phyloP scores from a whole-genome alignment of 1,139 yeast genomes.

The Taphrina communis region DNA sequence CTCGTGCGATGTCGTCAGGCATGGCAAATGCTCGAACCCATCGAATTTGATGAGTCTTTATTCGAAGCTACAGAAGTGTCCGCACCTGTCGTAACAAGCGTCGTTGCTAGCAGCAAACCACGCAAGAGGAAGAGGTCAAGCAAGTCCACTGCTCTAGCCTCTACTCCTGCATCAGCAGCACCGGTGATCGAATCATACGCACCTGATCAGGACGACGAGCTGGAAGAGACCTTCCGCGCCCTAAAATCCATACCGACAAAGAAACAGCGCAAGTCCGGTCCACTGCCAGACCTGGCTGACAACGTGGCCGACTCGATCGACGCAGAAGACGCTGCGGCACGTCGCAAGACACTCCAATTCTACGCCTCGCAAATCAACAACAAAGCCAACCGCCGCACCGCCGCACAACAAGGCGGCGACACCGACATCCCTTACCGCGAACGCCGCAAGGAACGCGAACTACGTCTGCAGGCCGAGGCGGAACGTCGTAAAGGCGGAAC shows the following conservation, averaged over 20 bases:
- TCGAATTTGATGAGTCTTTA: constrained; percentile 24
- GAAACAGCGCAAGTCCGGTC: constrained; percentile 48
- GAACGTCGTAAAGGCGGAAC: constrained; percentile 73
- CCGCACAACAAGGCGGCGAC: constrained; percentile 69
- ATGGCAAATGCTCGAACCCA: constrained; percentile 38
- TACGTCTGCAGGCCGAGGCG: constrained; percentile 84
- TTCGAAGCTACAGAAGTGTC: constrained; percentile 46
- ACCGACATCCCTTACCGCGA: constrained; percentile 92
- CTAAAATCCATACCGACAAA: constrained; percentile 50
- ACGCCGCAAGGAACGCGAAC: constrained; percentile 85
- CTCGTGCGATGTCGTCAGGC: constrained; percentile 43
- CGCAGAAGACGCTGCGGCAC: constrained; percentile 78
- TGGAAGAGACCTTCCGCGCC: constrained; percentile 61
- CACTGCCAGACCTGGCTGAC: constrained; percentile 64
- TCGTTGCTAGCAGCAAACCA: constrained; percentile 40
- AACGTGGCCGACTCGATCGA: constrained; percentile 73
- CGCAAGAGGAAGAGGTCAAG: constrained; percentile 47
- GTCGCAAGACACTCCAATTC: constrained; percentile 86
- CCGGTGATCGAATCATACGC: constrained; percentile 44
- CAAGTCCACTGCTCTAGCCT: constrained; percentile 32
- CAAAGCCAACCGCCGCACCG: constrained; percentile 56
- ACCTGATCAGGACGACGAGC: constrained; percentile 50
- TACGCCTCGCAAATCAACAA: constrained; percentile 96
- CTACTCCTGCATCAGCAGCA: not conserved
- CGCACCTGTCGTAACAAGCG: constrained; percentile 42